Conservation (phyloP, 1,139 yeast genomes). For the Kodamaea plutei region DNA sequence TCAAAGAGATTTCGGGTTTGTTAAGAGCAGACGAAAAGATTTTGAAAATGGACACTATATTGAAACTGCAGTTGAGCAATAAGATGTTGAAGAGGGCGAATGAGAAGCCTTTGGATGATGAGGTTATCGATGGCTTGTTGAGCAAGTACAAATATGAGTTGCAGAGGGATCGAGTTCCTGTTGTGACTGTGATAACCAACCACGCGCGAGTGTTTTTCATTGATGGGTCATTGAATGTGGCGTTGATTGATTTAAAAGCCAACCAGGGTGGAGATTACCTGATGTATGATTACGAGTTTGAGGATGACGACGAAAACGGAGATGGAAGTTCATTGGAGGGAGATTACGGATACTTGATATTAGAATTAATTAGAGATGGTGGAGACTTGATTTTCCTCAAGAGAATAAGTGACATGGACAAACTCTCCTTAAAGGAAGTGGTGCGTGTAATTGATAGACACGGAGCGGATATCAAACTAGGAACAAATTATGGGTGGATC, state of each 20-base stretch:
- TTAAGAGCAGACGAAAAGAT: conserved; percentile 37
- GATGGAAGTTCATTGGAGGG: conserved; percentile 20
- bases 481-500: conserved; percentile 43
- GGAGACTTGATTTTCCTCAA: conserved; percentile 60
- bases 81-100: conserved; percentile 19
- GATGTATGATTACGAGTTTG: conserved; percentile 76
- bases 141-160: conserved; percentile 32
- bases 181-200: conserved; percentile 48
- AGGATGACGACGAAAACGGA: conserved; percentile 40
- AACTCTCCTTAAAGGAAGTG: conserved; percentile 21
- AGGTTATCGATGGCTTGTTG: conserved; percentile 39
- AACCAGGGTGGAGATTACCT: conserved; percentile 60
- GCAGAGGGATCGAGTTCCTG: conserved; percentile 32
- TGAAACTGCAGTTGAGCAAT: conserved; percentile 35
- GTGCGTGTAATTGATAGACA: conserved; percentile 37
- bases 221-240: conserved; percentile 34
- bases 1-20: conserved; percentile 34
- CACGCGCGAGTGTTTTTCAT: conserved; percentile 43
- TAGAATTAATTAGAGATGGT: conserved; percentile 54
- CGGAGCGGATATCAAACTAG: conserved; percentile 33
- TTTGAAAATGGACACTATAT: conserved; percentile 37
- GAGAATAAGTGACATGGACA: conserved; percentile 28
- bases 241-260: conserved; percentile 43
- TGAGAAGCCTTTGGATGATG: conserved; percentile 30
- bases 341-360: conserved; percentile 55